A percentile compares a stretch with the other conserved stretches of the same genome.
Conservation (phyloP, 2,329 filamentous ascomycete genomes). For the Fusarium sp. region DNA sequence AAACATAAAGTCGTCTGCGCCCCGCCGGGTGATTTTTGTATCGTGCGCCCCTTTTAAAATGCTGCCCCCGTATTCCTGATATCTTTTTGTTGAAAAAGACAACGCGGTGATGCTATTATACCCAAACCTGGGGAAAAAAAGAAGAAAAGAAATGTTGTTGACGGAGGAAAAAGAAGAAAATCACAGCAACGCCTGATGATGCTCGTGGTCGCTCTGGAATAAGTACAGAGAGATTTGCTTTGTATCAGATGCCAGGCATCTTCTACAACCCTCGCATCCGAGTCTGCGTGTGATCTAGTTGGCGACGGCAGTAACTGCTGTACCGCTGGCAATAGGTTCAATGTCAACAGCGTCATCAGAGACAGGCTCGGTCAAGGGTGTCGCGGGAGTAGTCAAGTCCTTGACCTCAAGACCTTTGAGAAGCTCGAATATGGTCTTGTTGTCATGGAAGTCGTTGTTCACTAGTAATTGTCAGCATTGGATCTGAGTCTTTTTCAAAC, state of each 20-base stretch:
- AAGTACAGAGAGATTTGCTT: conserved; percentile 6
- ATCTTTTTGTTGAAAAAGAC: conserved; percentile 56
- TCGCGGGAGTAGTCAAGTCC: conserved; percentile 61
- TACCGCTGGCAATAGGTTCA: conserved; percentile 24
- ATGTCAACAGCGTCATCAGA: conserved; percentile 23
- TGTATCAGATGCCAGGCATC: conserved; percentile 14
- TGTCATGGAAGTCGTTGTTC: conserved; percentile 96
- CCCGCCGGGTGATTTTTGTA: conserved; percentile 40
- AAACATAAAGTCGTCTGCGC: conserved; percentile 46
- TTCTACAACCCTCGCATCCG: not conserved
- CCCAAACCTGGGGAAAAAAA: conserved; percentile 29
- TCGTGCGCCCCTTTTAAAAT: conserved; percentile 42
- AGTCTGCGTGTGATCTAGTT: conserved; percentile 25
- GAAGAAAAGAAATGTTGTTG: conserved; percentile 16
- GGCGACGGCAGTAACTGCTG: conserved; percentile 12
- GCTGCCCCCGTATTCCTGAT: conserved; percentile 46
- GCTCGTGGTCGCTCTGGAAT: conserved; percentile 24
- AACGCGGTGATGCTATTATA: conserved; percentile 45
- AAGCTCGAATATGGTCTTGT: conserved; percentile 81
- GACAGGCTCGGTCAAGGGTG: conserved; percentile 40
- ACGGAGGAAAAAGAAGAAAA: conserved; percentile 25
- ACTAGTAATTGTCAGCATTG: conserved; percentile 61
- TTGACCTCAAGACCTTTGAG: conserved; percentile 81
- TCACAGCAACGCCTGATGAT: conserved; percentile 30
- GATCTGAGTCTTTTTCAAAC: not conserved